Percentiles rank a stretch among this genome's conserved stretches.
These are phyloP conservation scores for Ustilago shanxiensis DNA, from an alignment of 1,284 basidiomycete species.

Conservation along the genomic window DNA sequence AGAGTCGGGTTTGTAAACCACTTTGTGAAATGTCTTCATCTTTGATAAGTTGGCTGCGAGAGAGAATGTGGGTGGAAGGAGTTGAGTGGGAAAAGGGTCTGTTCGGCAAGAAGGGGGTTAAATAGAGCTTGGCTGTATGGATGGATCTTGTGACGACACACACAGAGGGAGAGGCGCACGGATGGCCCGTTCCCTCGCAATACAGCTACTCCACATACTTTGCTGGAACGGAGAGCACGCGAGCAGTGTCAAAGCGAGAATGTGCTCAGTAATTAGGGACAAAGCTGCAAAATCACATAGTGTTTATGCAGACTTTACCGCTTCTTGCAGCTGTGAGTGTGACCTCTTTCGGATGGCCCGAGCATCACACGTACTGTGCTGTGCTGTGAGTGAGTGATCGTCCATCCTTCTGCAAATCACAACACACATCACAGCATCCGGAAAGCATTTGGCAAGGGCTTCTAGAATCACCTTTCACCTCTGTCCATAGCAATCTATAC, in stretches of 20 bases:
- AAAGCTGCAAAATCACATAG: neutral
- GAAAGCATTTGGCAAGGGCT: too few relatives aligned
- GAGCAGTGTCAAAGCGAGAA: neutral
- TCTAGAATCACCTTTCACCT: too few relatives aligned
- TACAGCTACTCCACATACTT: neutral
- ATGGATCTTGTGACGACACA: too few relatives aligned
- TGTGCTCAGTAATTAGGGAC: neutral
- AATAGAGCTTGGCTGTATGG: too few relatives aligned
- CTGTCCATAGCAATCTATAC: too few relatives aligned
- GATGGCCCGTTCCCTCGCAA: slow-evolving; percentile 9
- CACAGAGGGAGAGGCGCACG: too few relatives aligned
- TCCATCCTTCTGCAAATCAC: too few relatives aligned
- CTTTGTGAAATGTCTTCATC: slow-evolving; percentile 60
- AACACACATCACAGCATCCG: too few relatives aligned
- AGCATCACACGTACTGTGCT: neutral
- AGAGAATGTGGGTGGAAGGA: neutral
- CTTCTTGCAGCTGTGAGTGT: neutral
- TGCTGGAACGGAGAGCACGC: neutral
- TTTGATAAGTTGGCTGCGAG: neutral
- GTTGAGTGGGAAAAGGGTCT: neutral
- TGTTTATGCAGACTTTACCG: neutral
- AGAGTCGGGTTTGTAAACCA: slow-evolving; percentile 70
- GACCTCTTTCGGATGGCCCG: slow-evolving; percentile 2
- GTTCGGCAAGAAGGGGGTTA: too few relatives aligned
- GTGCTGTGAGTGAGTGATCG: neutral